Base-by-base conservation (phyloP, 495 filamentous ascomycete species). In the Penicillium macrosclerotiorum region DNA sequence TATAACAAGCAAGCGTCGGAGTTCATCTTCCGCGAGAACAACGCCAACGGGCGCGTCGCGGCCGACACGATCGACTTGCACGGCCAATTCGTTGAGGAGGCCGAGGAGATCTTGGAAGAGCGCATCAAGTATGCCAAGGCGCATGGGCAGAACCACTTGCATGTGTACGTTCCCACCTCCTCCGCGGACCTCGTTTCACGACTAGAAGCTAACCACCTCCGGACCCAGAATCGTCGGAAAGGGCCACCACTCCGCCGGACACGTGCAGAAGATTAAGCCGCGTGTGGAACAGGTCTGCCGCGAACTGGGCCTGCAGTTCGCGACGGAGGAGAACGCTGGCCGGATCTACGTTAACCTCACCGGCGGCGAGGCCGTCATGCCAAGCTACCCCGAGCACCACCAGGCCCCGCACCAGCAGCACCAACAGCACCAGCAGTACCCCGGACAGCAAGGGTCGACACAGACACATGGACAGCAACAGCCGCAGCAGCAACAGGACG, bases 21-120 rank as follows among this genome's bases (percentile, higher is more conserved):
- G 42, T 94, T 79, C 64, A 97, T 97, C 52, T 96, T 97, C 76
- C 80, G 88, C 2, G 88, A 89, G 67, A 96, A 96, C 67, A 98
- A 96, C 64, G 78, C 85, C 5, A 49, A 64, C 3, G 84, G 75
- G 9, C 78, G 85, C 36, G 83, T 93, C 8, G 71, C 72, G 8
- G 77, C 77, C 18, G 90, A 97, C 57, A 88, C 86, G 3, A 95
- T 98, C 51, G 93, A 98, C 71, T 72, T 98, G 33, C 93, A 98
- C 55, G 90, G 93, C 1, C 85, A 92, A 59, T 96, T 83, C 61
- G 93, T 94, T 35, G 85, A 92, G 58, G 93, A 98, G 72, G 93
- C 94, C 5, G 88, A 95, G 75, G 79, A 89, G 33, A 91, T 96
- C 29, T 67, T 96, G 18, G 87, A 89, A 65, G 74, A 84, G 64